A percentile compares a stretch with the other conserved stretches of the same genome.
phyloP scores from a whole-genome alignment of 768 basidiomycete genomes.

The Aureoboletus auriporus region DNA sequence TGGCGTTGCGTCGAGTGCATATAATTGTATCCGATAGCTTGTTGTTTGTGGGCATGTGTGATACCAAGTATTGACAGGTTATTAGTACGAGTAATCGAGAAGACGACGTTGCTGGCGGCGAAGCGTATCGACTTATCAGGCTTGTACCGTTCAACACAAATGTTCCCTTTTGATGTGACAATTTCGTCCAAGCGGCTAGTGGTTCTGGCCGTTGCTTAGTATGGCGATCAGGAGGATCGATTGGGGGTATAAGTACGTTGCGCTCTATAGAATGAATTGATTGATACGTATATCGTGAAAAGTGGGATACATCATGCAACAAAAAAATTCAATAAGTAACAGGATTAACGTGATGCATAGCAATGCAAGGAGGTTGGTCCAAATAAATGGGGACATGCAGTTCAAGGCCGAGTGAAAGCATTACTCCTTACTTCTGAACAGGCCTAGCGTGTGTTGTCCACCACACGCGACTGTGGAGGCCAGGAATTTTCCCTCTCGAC shows the following conservation, averaged over 20 bases:
- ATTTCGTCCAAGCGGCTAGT: too few species aligned
- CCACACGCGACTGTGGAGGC: constrained; percentile 58
- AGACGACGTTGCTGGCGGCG: too few species aligned
- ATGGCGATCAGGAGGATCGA: too few species aligned
- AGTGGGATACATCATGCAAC: constrained; percentile 12
- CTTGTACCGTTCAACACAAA: too few species aligned
- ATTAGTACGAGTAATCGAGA: too few species aligned
- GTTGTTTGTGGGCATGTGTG: too few species aligned
- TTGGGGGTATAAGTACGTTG: too few species aligned
- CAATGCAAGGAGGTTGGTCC: constrained; percentile 16
- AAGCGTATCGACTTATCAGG: too few species aligned
- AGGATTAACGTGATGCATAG: constrained; percentile 12
- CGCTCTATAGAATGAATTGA: constrained; percentile 1
- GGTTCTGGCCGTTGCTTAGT: too few species aligned
- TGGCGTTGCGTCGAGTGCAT: neutral
- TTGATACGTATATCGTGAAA: constrained; percentile 9
- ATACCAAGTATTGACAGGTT: too few species aligned
- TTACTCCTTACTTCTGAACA: constrained; percentile 60
- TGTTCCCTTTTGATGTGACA: too few species aligned
- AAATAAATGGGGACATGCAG: constrained; percentile 13
- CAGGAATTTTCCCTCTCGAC: constrained; percentile 63
- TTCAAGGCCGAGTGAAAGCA: constrained; percentile 5
- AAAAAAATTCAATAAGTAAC: constrained; percentile 13
- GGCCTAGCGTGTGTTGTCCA: constrained; percentile 72
- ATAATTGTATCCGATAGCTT: too few species aligned